Conservation (phyloP, 129 eudicot genomes). For the Lonicera japonica region DNA sequence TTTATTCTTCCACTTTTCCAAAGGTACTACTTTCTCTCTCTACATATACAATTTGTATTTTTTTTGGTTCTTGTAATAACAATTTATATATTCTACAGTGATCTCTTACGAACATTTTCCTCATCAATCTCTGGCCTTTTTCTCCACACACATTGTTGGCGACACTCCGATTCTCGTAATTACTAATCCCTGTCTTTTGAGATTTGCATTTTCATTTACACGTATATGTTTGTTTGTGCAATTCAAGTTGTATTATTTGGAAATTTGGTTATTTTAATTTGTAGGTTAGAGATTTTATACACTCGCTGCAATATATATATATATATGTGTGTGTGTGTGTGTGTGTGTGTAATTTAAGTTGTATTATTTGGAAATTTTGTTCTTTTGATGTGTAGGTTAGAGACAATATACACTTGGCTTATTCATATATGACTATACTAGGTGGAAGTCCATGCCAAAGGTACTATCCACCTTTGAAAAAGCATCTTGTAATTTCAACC, state of each 20-base stretch:
- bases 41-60: neutral
- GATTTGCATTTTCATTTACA: neutral
- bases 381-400: constrained; percentile 56
- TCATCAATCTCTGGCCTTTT: constrained; percentile 34
- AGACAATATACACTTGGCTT: constrained; percentile 76
- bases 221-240: neutral
- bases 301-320: constrained; percentile 20
- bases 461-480: too few relatives aligned
- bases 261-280: constrained; percentile 2
- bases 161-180: constrained; percentile 65
- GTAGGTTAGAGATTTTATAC: constrained; percentile 92
- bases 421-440: too few relatives aligned
- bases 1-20: constrained; percentile 10
- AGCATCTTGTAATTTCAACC: too few relatives aligned
- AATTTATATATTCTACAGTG: constrained; percentile 20
- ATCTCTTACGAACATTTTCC: constrained; percentile 9
- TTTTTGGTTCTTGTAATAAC: neutral
- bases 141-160: constrained; percentile 48
- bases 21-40: constrained; percentile 16
- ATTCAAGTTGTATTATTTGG: neutral
- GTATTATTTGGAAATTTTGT: neutral
- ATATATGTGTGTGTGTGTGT: neutral
- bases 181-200: neutral
- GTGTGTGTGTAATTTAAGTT: too few relatives aligned
- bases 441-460: too few relatives aligned